Conservation (phyloP, 2,329 filamentous ascomycete genomes). For the Cordyceps cateniannulata region DNA sequence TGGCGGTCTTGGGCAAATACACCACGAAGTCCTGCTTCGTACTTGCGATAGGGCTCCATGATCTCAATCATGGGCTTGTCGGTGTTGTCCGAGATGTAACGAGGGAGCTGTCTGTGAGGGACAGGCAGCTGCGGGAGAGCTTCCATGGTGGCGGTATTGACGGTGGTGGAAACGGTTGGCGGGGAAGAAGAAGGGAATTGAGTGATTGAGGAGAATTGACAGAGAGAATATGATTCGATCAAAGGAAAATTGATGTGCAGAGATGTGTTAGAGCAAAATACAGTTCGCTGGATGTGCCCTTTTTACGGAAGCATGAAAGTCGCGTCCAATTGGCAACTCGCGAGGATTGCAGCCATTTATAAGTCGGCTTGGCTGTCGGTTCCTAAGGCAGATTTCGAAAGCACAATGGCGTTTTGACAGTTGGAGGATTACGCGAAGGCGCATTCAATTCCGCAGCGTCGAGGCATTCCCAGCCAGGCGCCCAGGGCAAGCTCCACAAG, state of each 20-base stretch:
- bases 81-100: conserved; percentile 49
- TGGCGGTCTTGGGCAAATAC: conserved; percentile 62
- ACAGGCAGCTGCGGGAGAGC: conserved; percentile 41
- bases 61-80: conserved; percentile 50
- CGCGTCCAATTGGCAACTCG: neutral
- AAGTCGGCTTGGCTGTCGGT: neutral
- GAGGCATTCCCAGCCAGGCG: neutral
- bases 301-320: neutral
- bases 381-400: conserved; percentile 3
- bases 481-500: neutral
- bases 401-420: neutral
- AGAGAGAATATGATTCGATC: neutral
- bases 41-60: conserved; percentile 59
- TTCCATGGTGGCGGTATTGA: conserved; percentile 18
- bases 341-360: neutral
- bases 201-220: neutral
- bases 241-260: neutral
- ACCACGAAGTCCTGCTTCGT: conserved; percentile 60
- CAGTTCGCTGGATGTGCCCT: neutral
- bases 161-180: neutral
- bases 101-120: conserved; percentile 37
- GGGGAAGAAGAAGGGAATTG: neutral
- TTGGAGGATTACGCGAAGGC: neutral
- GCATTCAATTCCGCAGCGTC: neutral
- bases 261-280: neutral